Percentiles rank a stretch among this genome's conserved stretches.
Conservation (phyloP, 768 basidiomycete genomes). For the Cystofilobasidium bisporidii region DNA sequence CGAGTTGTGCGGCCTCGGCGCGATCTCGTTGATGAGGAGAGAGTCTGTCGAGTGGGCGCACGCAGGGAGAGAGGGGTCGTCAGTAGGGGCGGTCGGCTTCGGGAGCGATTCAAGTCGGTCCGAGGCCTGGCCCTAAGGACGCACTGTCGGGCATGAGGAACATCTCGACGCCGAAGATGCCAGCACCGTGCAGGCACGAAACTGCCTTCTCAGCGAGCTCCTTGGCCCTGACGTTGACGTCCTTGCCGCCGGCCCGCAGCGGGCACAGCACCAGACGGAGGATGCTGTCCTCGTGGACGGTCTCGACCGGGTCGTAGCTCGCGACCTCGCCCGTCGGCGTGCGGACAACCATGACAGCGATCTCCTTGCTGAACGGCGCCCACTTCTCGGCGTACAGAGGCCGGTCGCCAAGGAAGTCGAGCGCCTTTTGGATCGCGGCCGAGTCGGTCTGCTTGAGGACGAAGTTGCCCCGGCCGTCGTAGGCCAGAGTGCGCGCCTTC, state of each 20-base stretch:
- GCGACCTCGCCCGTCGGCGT: conserved; percentile 59
- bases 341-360: conserved; percentile 95
- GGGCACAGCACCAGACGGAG: conserved; percentile 90
- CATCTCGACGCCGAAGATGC: conserved; percentile 97
- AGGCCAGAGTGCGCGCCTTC: conserved; percentile 87
- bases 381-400: conserved; percentile 89
- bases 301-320: conserved; percentile 89
- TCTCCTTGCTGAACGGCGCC: conserved; percentile 78
- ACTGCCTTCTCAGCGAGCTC: conserved; percentile 71
- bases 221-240: conserved; percentile 54
- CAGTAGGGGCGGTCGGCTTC: no score
- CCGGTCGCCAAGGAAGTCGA: conserved; percentile 48
- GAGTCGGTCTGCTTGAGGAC: conserved; percentile 54
- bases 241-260: conserved; percentile 45
- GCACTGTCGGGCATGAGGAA: conserved; percentile 80
- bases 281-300: conserved; percentile 84
- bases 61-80: no score
- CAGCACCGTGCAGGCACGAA: conserved; percentile 67
- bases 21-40: conserved; percentile 89
- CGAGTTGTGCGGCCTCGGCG: conserved; percentile 95
- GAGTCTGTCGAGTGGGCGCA: conserved; percentile 49
- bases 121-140: conserved; percentile 32
- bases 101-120: no score
- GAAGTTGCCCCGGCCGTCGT: conserved; percentile 91
- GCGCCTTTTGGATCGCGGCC: conserved; percentile 43